These are phyloP conservation scores for Tremella mesenterica DNA, from an alignment of 768 basidiomycete species.

Conservation along the genomic window DNA sequence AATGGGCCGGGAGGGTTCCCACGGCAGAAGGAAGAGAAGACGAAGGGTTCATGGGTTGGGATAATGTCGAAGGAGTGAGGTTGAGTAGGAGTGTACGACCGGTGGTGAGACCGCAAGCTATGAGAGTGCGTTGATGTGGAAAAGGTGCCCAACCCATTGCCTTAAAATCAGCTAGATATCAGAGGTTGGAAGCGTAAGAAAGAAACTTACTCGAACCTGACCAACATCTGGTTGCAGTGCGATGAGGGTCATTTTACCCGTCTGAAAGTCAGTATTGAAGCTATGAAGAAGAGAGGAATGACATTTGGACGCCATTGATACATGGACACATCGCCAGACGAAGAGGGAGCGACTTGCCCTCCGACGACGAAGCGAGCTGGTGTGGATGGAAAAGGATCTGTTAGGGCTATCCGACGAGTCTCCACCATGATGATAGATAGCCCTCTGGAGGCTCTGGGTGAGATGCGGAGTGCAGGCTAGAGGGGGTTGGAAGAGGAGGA, in stretches of 20 bases:
- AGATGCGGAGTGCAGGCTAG: too few relatives aligned
- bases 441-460: neutral
- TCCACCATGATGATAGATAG: neutral
- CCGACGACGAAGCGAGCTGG: conserved; percentile 30
- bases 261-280: too few relatives aligned
- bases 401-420: conserved; percentile 18
- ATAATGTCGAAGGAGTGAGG: conserved; percentile 29
- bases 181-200: neutral
- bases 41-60: conserved; percentile 11
- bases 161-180: conserved; percentile 4
- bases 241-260: conserved; percentile 28
- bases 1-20: conserved; percentile 21
- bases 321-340: conserved; percentile 36
- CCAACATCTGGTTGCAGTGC: conserved; percentile 37
- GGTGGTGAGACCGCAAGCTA: conserved; percentile 31
- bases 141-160: conserved; percentile 35
- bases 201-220: conserved; percentile 27
- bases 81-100: conserved; percentile 28
- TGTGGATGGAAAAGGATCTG: conserved; percentile 17
- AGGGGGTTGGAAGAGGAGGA: too few relatives aligned
- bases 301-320: conserved; percentile 8
- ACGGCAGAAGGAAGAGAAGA: conserved; percentile 11
- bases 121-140: conserved; percentile 20
- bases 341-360: conserved; percentile 23
- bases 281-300: too few relatives aligned